phyloP scores from a whole-genome alignment of 2,329 filamentous ascomycete genomes.

The Xylaria sp. region DNA sequence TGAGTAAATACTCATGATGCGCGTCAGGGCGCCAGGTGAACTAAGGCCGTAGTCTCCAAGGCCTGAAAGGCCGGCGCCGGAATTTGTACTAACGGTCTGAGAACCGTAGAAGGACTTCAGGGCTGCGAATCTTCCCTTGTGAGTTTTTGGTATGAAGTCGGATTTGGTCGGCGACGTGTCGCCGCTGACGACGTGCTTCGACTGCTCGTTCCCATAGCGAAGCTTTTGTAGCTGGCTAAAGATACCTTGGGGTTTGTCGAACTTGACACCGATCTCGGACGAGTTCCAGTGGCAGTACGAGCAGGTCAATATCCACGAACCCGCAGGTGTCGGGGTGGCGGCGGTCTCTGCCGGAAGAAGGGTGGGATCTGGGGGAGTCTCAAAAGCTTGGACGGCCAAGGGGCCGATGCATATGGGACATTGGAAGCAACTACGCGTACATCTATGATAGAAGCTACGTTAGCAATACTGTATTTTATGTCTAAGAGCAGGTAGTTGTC shows the following conservation, averaged over 20 bases:
- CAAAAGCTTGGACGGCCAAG: constrained; percentile 77
- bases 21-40: constrained; percentile 82
- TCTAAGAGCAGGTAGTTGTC: neutral
- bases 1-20: constrained; percentile 93
- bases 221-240: constrained; percentile 80
- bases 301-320: constrained; percentile 83
- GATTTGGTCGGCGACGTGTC: constrained; percentile 52
- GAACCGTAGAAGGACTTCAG: constrained; percentile 83
- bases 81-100: constrained; percentile 72
- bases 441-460: constrained; percentile 61
- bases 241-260: constrained; percentile 89
- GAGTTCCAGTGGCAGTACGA: constrained; percentile 94
- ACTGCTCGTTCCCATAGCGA: constrained; percentile 66
- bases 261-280: constrained; percentile 86
- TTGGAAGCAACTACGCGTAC: constrained; percentile 93
- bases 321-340: constrained; percentile 48
- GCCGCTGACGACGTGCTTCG: constrained; percentile 41
- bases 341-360: constrained; percentile 58
- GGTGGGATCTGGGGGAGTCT: constrained; percentile 61
- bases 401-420: constrained; percentile 90
- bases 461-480: neutral
- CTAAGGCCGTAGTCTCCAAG: constrained; percentile 67
- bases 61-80: constrained; percentile 60
- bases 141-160: constrained; percentile 69
- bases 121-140: constrained; percentile 66